Percentiles rank a stretch among this genome's conserved stretches.
These are phyloP conservation scores for Apostasia shenzhenica DNA, from an alignment of 106 monocot species.

Conservation along the genomic window DNA sequence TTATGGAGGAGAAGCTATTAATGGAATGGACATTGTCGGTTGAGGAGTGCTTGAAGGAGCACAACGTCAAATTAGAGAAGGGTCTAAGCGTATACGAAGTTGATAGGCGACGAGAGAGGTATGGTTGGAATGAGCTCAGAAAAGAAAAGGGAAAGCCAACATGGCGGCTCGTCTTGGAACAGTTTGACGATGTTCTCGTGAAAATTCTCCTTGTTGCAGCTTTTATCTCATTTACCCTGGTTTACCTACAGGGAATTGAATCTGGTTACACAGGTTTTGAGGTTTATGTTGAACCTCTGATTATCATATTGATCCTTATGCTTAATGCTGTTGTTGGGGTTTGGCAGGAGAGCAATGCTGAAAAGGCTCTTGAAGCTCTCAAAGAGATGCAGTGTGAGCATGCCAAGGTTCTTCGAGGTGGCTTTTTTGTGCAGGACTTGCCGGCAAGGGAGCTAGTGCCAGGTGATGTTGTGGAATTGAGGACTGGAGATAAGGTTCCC, in stretches of 20 bases:
- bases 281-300: slow-evolving; percentile 43
- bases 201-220: slow-evolving; percentile 58
- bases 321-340: slow-evolving; percentile 52
- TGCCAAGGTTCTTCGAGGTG: slow-evolving; percentile 45
- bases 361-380: slow-evolving; percentile 50
- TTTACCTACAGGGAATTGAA: slow-evolving; percentile 35
- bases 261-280: slow-evolving; percentile 19
- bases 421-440: slow-evolving; percentile 27
- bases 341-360: slow-evolving; percentile 63
- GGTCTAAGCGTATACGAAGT: slow-evolving; percentile 41
- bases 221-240: slow-evolving; percentile 44
- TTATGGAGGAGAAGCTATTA: slow-evolving; percentile 53
- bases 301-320: slow-evolving; percentile 40
- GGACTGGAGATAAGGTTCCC: slow-evolving; percentile 52
- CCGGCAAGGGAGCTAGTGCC: slow-evolving; percentile 50
- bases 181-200: slow-evolving; percentile 61
- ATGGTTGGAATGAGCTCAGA: slow-evolving; percentile 56
- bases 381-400: slow-evolving; percentile 51
- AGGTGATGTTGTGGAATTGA: slow-evolving; percentile 52
- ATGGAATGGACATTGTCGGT: slow-evolving; percentile 46
- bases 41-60: slow-evolving; percentile 60
- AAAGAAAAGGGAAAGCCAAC: slow-evolving; percentile 55
- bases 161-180: slow-evolving; percentile 52
- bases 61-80: slow-evolving; percentile 44
- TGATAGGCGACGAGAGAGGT: slow-evolving; percentile 32